Percentiles rank a stretch among this genome's conserved stretches.
phyloP scores from a whole-genome alignment of 129 eudicot species.

The Saposhnikovia divaricata region DNA sequence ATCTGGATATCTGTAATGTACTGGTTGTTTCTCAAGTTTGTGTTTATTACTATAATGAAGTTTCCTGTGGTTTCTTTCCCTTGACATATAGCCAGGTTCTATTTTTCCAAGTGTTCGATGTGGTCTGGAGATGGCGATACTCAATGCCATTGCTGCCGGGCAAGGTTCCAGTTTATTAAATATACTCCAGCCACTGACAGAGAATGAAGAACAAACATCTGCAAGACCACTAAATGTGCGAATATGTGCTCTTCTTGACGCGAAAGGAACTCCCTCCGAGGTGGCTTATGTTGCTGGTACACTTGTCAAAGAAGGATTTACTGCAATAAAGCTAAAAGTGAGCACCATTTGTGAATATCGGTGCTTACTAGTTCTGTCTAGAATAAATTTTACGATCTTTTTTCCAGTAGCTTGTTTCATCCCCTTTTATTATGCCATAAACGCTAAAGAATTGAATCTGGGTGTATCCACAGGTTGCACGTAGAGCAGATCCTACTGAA shows the following conservation, averaged over 20 bases:
- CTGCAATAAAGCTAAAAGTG: constrained; percentile 79
- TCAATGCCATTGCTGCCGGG: constrained; percentile 67
- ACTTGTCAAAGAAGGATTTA: constrained; percentile 78
- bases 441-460: not conserved
- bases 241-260: constrained; percentile 85
- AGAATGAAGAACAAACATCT: constrained; percentile 26
- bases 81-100: constrained; percentile 56
- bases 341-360: constrained; percentile 10
- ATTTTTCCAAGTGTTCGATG: constrained; percentile 90
- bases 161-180: constrained; percentile 51
- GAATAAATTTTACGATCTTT: not conserved
- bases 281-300: constrained; percentile 57
- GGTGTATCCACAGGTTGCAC: constrained; percentile 53
- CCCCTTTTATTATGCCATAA: not conserved
- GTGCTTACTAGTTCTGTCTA: not conserved
- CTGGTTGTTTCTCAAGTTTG: not conserved
- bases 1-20: not conserved
- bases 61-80: too few species aligned
- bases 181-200: constrained; percentile 32
- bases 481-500: constrained; percentile 62
- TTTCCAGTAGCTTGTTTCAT: not conserved
- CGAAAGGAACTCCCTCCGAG: constrained; percentile 62
- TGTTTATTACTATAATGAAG: not conserved
- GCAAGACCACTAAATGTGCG: constrained; percentile 32
- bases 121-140: constrained; percentile 87